These are phyloP conservation scores for Aphanomyces euteiches DNA, from an alignment of 352 stramenopile genomes.

Conservation along the genomic window DNA sequence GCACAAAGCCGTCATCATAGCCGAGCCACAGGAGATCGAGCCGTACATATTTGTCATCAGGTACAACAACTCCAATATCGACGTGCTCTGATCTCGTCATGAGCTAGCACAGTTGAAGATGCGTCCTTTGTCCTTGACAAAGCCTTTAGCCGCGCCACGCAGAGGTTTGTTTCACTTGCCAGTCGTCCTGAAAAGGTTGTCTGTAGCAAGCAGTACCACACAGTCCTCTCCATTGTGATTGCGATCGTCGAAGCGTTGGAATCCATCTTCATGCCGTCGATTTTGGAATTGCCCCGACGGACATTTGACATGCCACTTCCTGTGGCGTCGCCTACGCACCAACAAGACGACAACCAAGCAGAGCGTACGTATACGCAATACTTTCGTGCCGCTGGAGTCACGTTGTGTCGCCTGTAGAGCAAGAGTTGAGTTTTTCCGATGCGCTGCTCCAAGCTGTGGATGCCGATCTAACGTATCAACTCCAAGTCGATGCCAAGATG, in stretches of 20 bases:
- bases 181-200: not conserved
- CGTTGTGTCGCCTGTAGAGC: not conserved
- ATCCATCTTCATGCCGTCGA: conserved; percentile 70
- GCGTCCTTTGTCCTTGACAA: conserved; percentile 84
- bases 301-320: conserved; percentile 54
- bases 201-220: conserved; percentile 75
- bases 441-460: conserved; percentile 75
- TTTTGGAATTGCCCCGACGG: conserved; percentile 60
- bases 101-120: conserved; percentile 68
- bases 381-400: not conserved
- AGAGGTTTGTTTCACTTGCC: conserved; percentile 46
- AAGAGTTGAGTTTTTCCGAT: conserved; percentile 70
- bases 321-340: conserved; percentile 22
- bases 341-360: not conserved
- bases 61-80: not conserved
- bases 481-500: conserved; percentile 69
- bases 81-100: too few species aligned
- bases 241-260: conserved; percentile 78
- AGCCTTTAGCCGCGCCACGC: conserved; percentile 64
- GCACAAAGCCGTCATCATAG: conserved; percentile 78
- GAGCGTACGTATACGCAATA: conserved; percentile 15
- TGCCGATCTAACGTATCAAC: conserved; percentile 56
- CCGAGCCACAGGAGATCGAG: conserved; percentile 71
- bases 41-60: conserved; percentile 44
- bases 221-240: conserved; percentile 72